phyloP scores from a whole-genome alignment of 176 grass and related monocot genomes.

The Calamus simplicifolius region DNA sequence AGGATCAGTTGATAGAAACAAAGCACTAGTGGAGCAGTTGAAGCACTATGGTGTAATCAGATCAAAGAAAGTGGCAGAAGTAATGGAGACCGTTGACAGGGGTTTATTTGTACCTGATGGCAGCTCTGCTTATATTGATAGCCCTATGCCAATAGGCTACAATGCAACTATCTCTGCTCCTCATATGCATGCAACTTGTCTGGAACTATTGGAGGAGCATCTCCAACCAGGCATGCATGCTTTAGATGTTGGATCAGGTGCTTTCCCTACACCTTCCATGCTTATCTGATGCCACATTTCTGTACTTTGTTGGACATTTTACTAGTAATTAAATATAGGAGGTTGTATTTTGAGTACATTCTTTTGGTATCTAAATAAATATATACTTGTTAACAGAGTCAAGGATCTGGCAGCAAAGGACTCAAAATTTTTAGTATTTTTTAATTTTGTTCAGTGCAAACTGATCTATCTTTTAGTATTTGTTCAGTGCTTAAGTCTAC shows the following conservation, averaged over 20 bases:
- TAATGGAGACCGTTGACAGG: conserved; percentile 69
- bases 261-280: background rate
- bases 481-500: too few species aligned
- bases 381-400: too few species aligned
- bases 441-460: too few species aligned
- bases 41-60: conserved; percentile 37
- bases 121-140: conserved; percentile 48
- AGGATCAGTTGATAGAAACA: conserved; percentile 57
- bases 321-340: too few species aligned
- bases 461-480: too few species aligned
- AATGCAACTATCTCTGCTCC: conserved; percentile 78
- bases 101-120: conserved; percentile 52
- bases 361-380: too few species aligned
- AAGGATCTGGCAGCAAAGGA: too few species aligned
- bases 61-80: conserved; percentile 46
- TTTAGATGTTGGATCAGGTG: conserved; percentile 83
- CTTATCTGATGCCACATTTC: too few species aligned
- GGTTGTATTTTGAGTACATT: too few species aligned
- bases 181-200: conserved; percentile 81
- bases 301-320: too few species aligned
- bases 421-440: too few species aligned
- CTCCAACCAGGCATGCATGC: conserved; percentile 68
- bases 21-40: conserved; percentile 56
- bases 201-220: conserved; percentile 71
- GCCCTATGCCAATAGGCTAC: conserved; percentile 73